Evolutionary conservation across 148 eudicot genomes (phyloP).

Genomic region (Vaccinium vitisidaea): DNA sequence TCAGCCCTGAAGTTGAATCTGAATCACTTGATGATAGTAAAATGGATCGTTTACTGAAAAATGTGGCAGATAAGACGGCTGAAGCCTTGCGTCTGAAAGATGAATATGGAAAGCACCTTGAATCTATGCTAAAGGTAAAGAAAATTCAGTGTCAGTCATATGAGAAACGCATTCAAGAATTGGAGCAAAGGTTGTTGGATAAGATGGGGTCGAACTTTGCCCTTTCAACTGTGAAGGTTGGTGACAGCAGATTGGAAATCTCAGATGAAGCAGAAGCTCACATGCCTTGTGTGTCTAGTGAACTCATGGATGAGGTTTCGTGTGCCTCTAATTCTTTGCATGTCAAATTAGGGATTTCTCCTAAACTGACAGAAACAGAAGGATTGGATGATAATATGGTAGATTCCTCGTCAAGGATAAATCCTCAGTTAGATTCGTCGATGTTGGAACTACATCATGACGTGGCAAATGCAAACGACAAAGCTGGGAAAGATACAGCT

Average conservation of each 20-base stretch:
- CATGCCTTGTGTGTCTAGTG: slow-evolving; percentile 36
- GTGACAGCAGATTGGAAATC: slow-evolving; percentile 58
- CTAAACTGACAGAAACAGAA: slow-evolving; percentile 41
- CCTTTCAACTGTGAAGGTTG: slow-evolving; percentile 33
- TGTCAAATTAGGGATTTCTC: slow-evolving; percentile 35
- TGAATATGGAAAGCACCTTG: slow-evolving; percentile 73
- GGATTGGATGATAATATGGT: slow-evolving; percentile 77
- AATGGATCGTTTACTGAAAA: slow-evolving; percentile 55
- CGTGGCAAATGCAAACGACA: slow-evolving; percentile 38
- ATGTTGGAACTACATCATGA: slow-evolving; percentile 70
- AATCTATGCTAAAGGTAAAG: slow-evolving; percentile 56
- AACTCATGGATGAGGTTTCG: slow-evolving; percentile 69
- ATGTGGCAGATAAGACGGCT: slow-evolving; percentile 77
- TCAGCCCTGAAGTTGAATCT: slow-evolving; percentile 52
- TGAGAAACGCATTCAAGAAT: slow-evolving; percentile 81
- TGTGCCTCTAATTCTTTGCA: slow-evolving; percentile 44
- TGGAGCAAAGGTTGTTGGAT: slow-evolving; percentile 72
- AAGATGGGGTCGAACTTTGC: slow-evolving; percentile 35
- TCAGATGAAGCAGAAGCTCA: slow-evolving; percentile 47
- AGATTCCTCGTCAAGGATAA: slow-evolving; percentile 62
- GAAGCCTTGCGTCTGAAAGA: slow-evolving; percentile 86
- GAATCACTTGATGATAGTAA: slow-evolving; percentile 60
- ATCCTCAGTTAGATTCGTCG: slow-evolving; percentile 70
- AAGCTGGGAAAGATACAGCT: slow-evolving; percentile 39
- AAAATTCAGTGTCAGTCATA: slow-evolving; percentile 82